Evolutionary conservation across 2,329 filamentous ascomycete genomes (phyloP).

Genomic region (Aureobasidium sp.): DNA sequence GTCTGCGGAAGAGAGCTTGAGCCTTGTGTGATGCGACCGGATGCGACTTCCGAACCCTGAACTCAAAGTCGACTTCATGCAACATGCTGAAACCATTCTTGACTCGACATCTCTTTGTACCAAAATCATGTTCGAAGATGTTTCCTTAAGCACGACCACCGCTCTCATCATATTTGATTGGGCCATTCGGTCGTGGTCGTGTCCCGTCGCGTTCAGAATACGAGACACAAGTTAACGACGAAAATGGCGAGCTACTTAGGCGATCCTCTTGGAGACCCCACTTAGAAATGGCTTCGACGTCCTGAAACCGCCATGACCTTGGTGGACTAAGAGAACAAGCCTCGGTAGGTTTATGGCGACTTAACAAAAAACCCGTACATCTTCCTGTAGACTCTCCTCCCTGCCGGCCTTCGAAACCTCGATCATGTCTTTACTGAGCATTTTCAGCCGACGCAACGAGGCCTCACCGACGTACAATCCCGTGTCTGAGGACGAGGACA

Average conservation of each 20-base stretch:
- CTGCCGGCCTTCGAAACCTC: background rate
- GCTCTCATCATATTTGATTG: background rate
- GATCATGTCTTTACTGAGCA: background rate
- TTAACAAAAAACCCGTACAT: background rate
- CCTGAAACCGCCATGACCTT: slow-evolving; percentile 11
- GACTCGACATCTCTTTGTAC: background rate
- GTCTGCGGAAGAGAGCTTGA: background rate
- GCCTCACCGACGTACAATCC: background rate
- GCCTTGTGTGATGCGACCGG: background rate
- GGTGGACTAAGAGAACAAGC: background rate
- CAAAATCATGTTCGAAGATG: background rate
- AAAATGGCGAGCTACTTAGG: background rate
- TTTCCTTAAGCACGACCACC: background rate
- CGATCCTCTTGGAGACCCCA: slow-evolving; percentile 1
- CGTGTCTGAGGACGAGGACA: slow-evolving; percentile 10
- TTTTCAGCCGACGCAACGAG: background rate
- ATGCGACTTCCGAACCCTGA: background rate
- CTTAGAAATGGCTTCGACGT: background rate
- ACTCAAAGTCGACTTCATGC: background rate
- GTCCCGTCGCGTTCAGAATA: background rate
- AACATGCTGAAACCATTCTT: background rate
- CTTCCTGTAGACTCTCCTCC: background rate
- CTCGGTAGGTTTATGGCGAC: background rate
- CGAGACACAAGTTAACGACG: background rate
- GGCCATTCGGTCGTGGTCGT: background rate